Evolutionary conservation across 1,139 yeast genomes (phyloP), one percentile per base, ranked within the genome.

Genomic region (Cylindricascospora bacillispora): DNA sequence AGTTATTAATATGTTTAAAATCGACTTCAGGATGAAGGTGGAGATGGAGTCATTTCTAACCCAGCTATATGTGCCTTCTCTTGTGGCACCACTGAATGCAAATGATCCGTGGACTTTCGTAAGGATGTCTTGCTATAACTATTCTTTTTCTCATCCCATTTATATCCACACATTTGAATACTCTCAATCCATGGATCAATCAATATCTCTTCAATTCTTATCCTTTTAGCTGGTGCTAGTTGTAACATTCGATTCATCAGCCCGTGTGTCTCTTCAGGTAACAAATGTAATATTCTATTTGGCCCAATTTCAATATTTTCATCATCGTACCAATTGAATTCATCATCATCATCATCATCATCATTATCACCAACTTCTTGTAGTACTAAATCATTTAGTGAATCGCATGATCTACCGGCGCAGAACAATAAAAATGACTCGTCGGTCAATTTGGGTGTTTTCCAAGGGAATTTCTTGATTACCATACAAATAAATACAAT

Each of bases 401-500:
- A n/a, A n/a, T n/a, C n/a, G n/a, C n/a, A n/a, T n/a, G n/a, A n/a
- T n/a, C 35, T 30, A 9, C 28, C 26, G 3, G 14, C 22, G 56
- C 42, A 63, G 51, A 43, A 63, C 60, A 73, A 57, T 52, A 71
- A 70, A 60, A 76, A 86, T 36, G 92, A 77, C 37, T 74, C 73
- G 56, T 86, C 97, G n/a, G 75, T 68, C 16, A 71, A 62, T 44
- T 72, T 73, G 3, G 97, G 95, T 5, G 79, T 79, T 49, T 82
- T 82, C 97, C 97, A 86, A 1, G 97, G 97, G 59, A 86, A 86
- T 45, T 93, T 65, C 44, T 85, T 77, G 41, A 86, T 60, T 16
- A 86, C 71, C 93, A 85, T 83, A 56, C 95, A 86, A 56, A 95
- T 81, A 52, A 78, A 86, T 22, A 86, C 83, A 28, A 86, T 83